Conservation (phyloP, 1,139 yeast species). For the Wickerhamiella pararugosa region DNA sequence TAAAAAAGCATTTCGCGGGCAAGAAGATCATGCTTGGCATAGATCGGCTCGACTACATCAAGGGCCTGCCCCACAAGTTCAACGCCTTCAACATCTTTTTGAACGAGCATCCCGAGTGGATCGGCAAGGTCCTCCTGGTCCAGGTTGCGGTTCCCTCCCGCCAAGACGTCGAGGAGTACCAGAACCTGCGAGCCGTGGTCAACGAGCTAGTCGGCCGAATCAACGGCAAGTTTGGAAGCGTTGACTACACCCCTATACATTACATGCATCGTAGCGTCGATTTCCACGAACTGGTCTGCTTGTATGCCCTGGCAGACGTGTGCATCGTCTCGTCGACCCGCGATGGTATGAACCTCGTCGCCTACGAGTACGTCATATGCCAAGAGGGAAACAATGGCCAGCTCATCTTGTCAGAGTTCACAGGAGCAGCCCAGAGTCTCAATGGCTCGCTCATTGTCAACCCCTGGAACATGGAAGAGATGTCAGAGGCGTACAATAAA, state of each 20-base stretch:
- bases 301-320: slow-evolving; percentile 75
- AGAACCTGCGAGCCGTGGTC: slow-evolving; percentile 80
- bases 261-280: slow-evolving; percentile 86
- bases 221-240: slow-evolving; percentile 91
- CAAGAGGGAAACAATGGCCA: slow-evolving; percentile 80
- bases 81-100: slow-evolving; percentile 91
- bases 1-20: slow-evolving; percentile 49
- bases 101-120: slow-evolving; percentile 93
- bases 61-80: slow-evolving; percentile 93
- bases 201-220: slow-evolving; percentile 94
- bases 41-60: slow-evolving; percentile 86
- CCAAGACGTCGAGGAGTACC: slow-evolving; percentile 97
- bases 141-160: slow-evolving; percentile 97
- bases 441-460: slow-evolving; percentile 89
- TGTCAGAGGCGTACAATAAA: slow-evolving; percentile 74
- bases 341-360: slow-evolving; percentile 96
- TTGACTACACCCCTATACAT: slow-evolving; percentile 95
- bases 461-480: slow-evolving; percentile 97
- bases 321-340: slow-evolving; percentile 89
- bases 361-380: slow-evolving; percentile 93
- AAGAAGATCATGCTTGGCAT: slow-evolving; percentile 88
- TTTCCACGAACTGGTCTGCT: slow-evolving; percentile 78
- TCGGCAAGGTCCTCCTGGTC: slow-evolving; percentile 87
- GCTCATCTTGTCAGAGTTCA: slow-evolving; percentile 78
- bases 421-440: slow-evolving; percentile 97